Evolutionary conservation across 2,329 filamentous ascomycete genomes (phyloP).

Genomic region (Xylariaceae sp.): DNA sequence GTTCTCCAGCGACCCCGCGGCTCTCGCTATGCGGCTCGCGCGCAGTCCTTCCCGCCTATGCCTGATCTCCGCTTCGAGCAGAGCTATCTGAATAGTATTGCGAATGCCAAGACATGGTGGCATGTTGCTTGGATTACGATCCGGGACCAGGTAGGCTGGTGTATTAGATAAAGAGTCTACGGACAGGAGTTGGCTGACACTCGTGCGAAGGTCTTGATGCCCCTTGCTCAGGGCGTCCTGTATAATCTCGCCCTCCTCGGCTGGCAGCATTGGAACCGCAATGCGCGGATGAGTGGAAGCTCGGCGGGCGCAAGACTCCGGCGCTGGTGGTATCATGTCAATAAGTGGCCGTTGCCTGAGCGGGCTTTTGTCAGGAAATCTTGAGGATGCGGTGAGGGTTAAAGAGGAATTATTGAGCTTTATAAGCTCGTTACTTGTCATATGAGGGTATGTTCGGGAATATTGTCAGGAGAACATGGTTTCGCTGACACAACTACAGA

Average conservation of each 20-base stretch:
- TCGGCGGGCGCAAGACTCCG: conserved; percentile 71
- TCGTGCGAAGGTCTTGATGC: conserved; percentile 65
- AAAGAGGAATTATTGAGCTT: neutral
- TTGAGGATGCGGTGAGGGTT: neutral
- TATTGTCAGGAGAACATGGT: no score
- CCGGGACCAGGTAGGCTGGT: conserved; percentile 67
- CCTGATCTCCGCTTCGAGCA: conserved; percentile 96
- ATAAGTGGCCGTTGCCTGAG: conserved; percentile 73
- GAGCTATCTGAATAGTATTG: conserved; percentile 90
- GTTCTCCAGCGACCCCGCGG: conserved; percentile 49
- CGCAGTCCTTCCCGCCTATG: conserved; percentile 50
- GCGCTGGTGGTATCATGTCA: conserved; percentile 92
- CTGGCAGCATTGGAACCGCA: conserved; percentile 86
- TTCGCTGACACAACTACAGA: no score
- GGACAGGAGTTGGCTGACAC: no score
- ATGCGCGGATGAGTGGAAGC: conserved; percentile 69
- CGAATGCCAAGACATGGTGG: conserved; percentile 71
- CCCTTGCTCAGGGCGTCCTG: conserved; percentile 79
- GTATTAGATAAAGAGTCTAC: no score
- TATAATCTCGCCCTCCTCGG: conserved; percentile 81
- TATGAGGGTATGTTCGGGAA: no score
- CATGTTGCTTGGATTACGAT: conserved; percentile 78
- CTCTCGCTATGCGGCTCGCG: conserved; percentile 46
- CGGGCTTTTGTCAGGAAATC: conserved; percentile 6
- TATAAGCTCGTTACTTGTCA: no score